Conservation (phyloP, 1,284 basidiomycete genomes). For the Pterulicium gracile region DNA sequence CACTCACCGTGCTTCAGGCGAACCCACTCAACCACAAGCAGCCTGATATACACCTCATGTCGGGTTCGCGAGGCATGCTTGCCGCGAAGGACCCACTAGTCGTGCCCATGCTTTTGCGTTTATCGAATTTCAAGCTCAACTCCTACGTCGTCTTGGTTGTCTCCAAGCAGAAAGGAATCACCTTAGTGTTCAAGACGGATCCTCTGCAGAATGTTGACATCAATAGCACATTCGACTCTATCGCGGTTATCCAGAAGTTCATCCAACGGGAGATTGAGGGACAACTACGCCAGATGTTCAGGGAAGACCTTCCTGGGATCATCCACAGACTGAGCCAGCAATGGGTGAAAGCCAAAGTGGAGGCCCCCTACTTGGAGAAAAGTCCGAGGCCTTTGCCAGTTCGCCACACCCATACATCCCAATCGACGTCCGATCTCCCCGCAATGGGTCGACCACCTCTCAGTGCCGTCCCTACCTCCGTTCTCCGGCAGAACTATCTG, state of each 20-base stretch:
- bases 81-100: slow-evolving; percentile 89
- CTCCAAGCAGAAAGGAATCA: slow-evolving; percentile 95
- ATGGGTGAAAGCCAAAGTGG: slow-evolving; percentile 85
- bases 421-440: background rate
- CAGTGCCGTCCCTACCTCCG: background rate
- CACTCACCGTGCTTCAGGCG: slow-evolving; percentile 39
- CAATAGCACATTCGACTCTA: slow-evolving; percentile 95
- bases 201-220: slow-evolving; percentile 97
- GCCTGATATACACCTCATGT: slow-evolving; percentile 70
- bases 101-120: slow-evolving; percentile 96
- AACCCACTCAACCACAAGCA: slow-evolving; percentile 92
- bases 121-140: slow-evolving; percentile 87
- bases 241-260: slow-evolving; percentile 95
- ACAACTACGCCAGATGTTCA: slow-evolving; percentile 95
- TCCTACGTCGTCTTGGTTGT: slow-evolving; percentile 98
- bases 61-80: slow-evolving; percentile 72
- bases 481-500: background rate
- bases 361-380: slow-evolving; percentile 63
- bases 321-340: slow-evolving; percentile 94
- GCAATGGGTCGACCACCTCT: background rate
- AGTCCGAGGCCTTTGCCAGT: slow-evolving; percentile 23
- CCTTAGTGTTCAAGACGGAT: slow-evolving; percentile 99
- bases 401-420: slow-evolving; percentile 11
- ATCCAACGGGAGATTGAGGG: slow-evolving; percentile 96
- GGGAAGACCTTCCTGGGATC: slow-evolving; percentile 93